These are phyloP conservation scores for Tetrapisispora fleetii DNA, from an alignment of 805 yeast species.

Conservation along the genomic window DNA sequence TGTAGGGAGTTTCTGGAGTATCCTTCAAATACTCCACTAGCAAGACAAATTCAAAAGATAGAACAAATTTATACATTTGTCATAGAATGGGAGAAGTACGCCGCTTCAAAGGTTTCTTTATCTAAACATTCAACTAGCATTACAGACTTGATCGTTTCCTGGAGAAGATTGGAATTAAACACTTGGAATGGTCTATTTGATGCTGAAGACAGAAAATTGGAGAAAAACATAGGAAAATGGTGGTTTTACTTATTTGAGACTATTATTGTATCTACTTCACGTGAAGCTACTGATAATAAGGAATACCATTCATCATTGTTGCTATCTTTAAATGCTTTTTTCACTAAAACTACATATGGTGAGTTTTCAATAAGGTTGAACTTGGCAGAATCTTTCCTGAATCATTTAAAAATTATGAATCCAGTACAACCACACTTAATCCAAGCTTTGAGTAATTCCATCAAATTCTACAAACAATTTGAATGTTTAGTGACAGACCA, in stretches of 20 bases:
- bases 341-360: constrained; percentile 70
- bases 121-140: constrained; percentile 43
- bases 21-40: constrained; percentile 63
- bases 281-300: constrained; percentile 22
- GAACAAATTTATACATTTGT: constrained; percentile 79
- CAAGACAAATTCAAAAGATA: constrained; percentile 64
- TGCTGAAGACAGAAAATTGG: constrained; percentile 45
- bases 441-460: constrained; percentile 30
- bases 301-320: constrained; percentile 25
- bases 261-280: constrained; percentile 37
- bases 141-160: constrained; percentile 64
- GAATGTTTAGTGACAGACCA: constrained; percentile 36
- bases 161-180: constrained; percentile 82
- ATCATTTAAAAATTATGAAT: constrained; percentile 36
- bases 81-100: constrained; percentile 90
- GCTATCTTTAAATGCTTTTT: constrained; percentile 59
- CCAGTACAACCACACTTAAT: constrained; percentile 17
- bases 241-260: constrained; percentile 88
- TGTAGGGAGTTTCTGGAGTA: constrained; percentile 55
- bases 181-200: constrained; percentile 75
- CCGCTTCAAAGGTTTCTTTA: constrained; percentile 66
- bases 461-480: constrained; percentile 62
- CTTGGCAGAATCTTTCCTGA: constrained; percentile 54
- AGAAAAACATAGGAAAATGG: constrained; percentile 60
- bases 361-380: constrained; percentile 53